Conservation (phyloP, 768 basidiomycete genomes). For the Russula dissimulans region DNA sequence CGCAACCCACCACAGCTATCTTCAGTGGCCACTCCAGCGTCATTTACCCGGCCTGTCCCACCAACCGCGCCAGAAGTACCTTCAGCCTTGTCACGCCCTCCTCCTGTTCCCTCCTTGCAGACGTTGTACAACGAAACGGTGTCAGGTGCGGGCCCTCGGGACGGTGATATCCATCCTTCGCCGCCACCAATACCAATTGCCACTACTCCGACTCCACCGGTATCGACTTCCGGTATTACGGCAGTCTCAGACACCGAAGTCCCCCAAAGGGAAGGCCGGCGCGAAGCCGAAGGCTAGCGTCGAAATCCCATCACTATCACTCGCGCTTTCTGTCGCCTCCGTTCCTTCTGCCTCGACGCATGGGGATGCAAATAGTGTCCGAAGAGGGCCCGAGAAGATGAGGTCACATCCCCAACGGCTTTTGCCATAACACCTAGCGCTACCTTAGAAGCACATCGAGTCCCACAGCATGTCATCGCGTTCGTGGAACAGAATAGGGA, state of each 20-base stretch:
- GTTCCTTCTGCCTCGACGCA: no score
- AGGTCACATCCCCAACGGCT: no score
- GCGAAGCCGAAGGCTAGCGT: slow-evolving; percentile 46
- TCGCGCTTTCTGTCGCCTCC: no score
- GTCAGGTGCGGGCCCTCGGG: no score
- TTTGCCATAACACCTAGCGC: neutral
- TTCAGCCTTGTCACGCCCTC: neutral
- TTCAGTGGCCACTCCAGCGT: neutral
- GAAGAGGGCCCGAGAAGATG: no score
- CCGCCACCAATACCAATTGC: slow-evolving; percentile 1
- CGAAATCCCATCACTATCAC: no score
- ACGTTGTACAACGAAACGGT: neutral
- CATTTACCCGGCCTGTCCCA: neutral
- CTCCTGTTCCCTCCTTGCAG: neutral
- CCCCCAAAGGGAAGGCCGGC: slow-evolving; percentile 49
- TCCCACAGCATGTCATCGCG: neutral
- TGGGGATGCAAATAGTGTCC: no score
- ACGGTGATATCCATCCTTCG: slow-evolving; percentile 2
- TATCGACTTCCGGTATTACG: slow-evolving; percentile 12
- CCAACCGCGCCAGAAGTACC: neutral
- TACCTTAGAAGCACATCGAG: neutral
- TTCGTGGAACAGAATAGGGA: slow-evolving; percentile 5
- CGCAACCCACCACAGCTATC: slow-evolving; percentile 1
- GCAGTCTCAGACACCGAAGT: slow-evolving; percentile 39
- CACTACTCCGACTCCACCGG: slow-evolving; percentile 15